Percentiles rank a stretch among this genome's conserved stretches.
Conservation (phyloP, 768 basidiomycete genomes). For the Trametes coccinea region DNA sequence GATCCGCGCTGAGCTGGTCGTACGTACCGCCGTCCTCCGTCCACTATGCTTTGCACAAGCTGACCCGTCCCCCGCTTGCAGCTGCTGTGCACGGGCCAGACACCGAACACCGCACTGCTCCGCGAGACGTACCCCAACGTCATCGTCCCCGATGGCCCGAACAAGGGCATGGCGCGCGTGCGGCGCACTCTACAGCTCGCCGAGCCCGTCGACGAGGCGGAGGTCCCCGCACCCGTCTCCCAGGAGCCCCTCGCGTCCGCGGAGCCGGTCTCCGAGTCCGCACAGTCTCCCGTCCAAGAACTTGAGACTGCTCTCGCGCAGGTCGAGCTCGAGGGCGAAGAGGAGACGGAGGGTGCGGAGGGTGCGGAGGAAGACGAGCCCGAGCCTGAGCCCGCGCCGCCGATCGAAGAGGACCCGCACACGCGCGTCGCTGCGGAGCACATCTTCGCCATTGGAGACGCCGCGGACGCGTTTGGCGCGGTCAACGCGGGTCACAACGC, state of each 20-base stretch:
- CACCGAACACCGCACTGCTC: constrained; percentile 54
- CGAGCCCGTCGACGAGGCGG: constrained; percentile 20
- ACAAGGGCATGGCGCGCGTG: constrained; percentile 45
- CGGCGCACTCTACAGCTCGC: constrained; percentile 54
- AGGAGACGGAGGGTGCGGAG: constrained; percentile 11
- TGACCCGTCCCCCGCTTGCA: constrained; percentile 19
- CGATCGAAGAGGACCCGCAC: constrained; percentile 17
- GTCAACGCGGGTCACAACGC: constrained; percentile 61
- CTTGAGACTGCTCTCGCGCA: neutral
- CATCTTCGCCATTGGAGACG: constrained; percentile 64
- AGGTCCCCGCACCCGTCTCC: neutral
- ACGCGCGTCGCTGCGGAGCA: constrained; percentile 45
- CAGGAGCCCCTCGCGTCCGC: too few species aligned
- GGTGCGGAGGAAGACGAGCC: constrained; percentile 19
- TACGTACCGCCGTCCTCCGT: constrained; percentile 30
- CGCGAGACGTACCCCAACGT: constrained; percentile 23
- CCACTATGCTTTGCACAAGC: neutral
- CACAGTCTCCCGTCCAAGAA: neutral
- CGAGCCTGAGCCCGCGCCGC: constrained; percentile 10
- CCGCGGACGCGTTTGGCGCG: constrained; percentile 65
- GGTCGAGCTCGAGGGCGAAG: constrained; percentile 9
- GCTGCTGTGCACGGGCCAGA: constrained; percentile 65
- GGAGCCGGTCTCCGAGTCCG: neutral
- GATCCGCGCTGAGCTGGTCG: constrained; percentile 54
- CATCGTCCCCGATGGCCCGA: constrained; percentile 37